Base-by-base conservation (phyloP, 2,329 filamentous ascomycete species). In the Cladosporium oxysporum region DNA sequence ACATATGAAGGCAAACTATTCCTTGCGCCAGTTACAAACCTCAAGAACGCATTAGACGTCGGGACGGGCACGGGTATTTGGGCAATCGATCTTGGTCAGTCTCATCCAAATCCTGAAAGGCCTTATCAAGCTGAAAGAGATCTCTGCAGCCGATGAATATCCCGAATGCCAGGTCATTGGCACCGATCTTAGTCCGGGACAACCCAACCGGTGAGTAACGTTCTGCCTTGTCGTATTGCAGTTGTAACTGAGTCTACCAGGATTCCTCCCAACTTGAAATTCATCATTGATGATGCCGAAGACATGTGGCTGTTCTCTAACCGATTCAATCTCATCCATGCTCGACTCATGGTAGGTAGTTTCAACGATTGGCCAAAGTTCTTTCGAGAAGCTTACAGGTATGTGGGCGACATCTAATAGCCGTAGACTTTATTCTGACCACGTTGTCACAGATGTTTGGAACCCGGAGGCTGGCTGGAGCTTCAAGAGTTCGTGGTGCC, bases 221-320 rank as follows among this genome's bases (percentile, higher is more conserved):
- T 23, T 28, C 8, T n/a, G 18, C 18, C 44, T 49, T 37, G 41
- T 65, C 57, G 14, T 26, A 57, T 26, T n/a, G 29, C 14, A 26
- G 23, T 26, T 26, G 23, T 21, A 21, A 10, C 29, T 23, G 28
- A 28, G 47, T 28, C 82, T 3, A 76, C 75, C 41, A 77, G 81
- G 74, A 80, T 88, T 12, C 87, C 86, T 18, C 81, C 84, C 11
- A 89, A 89, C 71, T 80, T 86, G n/a, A 80, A 79, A 10, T 89
- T 89, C 76, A 79, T 87, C 65, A 82, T 90, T 11, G 87, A 89
- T 70, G 87, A 90, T 71, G 82, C 83, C 58, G 85, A 88, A 68
- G 80, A 84, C 57, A 81, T 85, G 8, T 90, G 88, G 88, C 75
- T 81, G 29, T 85, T 84, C 58, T 75, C 79, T 2, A 78, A 83